These are phyloP conservation scores for Fusarium sp. DNA, from an alignment of 2,329 filamentous ascomycete species.

Conservation along the genomic window DNA sequence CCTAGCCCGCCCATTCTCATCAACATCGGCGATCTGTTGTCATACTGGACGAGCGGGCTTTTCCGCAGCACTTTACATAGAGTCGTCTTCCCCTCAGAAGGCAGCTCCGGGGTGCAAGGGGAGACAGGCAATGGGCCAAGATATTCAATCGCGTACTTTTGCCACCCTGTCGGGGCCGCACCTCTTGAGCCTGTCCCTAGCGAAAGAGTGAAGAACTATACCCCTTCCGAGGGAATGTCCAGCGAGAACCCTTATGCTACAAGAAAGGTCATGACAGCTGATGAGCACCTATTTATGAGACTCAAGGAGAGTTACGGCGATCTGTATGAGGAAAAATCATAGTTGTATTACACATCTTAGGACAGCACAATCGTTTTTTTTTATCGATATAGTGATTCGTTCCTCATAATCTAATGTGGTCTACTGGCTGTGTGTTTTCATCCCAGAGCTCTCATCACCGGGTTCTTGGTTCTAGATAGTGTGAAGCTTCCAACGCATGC, in stretches of 20 bases:
- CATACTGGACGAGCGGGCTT: conserved; percentile 91
- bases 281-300: conserved; percentile 71
- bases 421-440: neutral
- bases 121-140: conserved; percentile 62
- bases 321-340: conserved; percentile 59
- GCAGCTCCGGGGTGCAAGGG: conserved; percentile 47
- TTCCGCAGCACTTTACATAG: conserved; percentile 89
- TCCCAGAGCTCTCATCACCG: neutral
- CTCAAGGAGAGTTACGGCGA: conserved; percentile 68
- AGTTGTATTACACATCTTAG: neutral
- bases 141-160: conserved; percentile 76
- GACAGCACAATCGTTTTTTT: neutral
- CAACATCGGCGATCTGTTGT: conserved; percentile 76
- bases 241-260: conserved; percentile 61
- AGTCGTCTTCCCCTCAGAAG: conserved; percentile 73
- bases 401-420: neutral
- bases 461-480: conserved; percentile 48
- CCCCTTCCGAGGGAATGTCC: conserved; percentile 45
- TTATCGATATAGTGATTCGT: neutral
- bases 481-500: conserved; percentile 57
- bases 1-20: conserved; percentile 80
- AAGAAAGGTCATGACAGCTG: conserved; percentile 68
- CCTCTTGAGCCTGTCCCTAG: conserved; percentile 69
- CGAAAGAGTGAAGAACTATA: conserved; percentile 60
- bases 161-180: conserved; percentile 67